Conservation (phyloP, 805 yeast genomes). For the Wilhelminamyces savonicus region DNA sequence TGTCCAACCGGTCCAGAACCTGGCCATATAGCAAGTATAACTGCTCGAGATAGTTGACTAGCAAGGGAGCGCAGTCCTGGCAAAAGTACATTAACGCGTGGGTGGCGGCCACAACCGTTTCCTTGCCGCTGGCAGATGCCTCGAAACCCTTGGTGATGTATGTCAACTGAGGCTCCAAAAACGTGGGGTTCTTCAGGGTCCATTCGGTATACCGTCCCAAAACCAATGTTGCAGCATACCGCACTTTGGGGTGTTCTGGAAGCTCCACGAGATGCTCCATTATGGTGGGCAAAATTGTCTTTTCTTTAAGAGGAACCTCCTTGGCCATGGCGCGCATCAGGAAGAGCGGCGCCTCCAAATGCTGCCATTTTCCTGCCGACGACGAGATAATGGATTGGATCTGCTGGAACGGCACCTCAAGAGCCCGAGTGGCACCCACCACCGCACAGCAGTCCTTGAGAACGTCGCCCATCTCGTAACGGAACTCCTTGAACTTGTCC, state of each 20-base stretch:
- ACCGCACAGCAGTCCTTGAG: slow-evolving; percentile 92
- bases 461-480: slow-evolving; percentile 98
- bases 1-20: slow-evolving; percentile 48
- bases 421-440: slow-evolving; percentile 67
- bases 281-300: slow-evolving; percentile 64
- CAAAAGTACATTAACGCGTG: slow-evolving; percentile 93
- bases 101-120: slow-evolving; percentile 70
- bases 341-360: slow-evolving; percentile 84
- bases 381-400: slow-evolving; percentile 38
- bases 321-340: slow-evolving; percentile 92
- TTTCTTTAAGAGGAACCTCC: slow-evolving; percentile 67
- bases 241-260: slow-evolving; percentile 80
- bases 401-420: slow-evolving; percentile 61
- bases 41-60: slow-evolving; percentile 67
- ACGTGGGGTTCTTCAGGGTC: slow-evolving; percentile 83
- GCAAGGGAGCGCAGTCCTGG: slow-evolving; percentile 72
- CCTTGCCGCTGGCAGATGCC: slow-evolving; percentile 7
- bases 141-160: slow-evolving; percentile 76
- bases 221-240: slow-evolving; percentile 90
- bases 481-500: slow-evolving; percentile 87
- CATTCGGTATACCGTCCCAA: slow-evolving; percentile 95
- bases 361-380: slow-evolving; percentile 71
- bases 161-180: slow-evolving; percentile 72
- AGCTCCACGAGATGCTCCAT: slow-evolving; percentile 61
- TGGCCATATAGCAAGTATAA: slow-evolving; percentile 65